phyloP scores from a whole-genome alignment of 176 grass and related monocot genomes.

The Neostapfia colusana region DNA sequence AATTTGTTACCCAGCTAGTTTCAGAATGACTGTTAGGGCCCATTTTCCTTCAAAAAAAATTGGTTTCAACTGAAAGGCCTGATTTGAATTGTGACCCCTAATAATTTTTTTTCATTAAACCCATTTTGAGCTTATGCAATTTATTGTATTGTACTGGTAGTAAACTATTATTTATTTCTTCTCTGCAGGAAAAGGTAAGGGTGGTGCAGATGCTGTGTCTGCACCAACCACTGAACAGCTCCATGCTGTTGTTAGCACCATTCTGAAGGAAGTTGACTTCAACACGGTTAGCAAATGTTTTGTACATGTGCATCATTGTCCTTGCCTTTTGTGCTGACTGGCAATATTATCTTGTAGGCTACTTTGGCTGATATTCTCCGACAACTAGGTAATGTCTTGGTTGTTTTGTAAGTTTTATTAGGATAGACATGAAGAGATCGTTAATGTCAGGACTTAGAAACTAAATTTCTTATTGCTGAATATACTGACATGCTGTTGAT shows the following conservation, averaged over 20 bases:
- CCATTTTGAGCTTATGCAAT: neutral
- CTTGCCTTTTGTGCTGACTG: slow-evolving; percentile 14
- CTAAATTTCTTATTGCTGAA: neutral
- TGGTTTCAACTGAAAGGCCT: neutral
- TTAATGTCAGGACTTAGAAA: neutral
- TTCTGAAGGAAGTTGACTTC: slow-evolving; percentile 99
- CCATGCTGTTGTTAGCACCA: slow-evolving; percentile 72
- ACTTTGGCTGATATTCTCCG: slow-evolving; percentile 94
- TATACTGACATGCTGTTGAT: neutral
- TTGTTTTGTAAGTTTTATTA: slow-evolving; percentile 1
- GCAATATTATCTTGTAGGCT: slow-evolving; percentile 50
- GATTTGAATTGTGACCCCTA: neutral
- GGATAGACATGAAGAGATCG: neutral
- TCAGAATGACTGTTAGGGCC: neutral
- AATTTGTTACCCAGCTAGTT: neutral
- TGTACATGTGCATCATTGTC: neutral
- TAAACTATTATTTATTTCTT: slow-evolving; percentile 9
- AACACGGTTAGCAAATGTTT: slow-evolving; percentile 64
- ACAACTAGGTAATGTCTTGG: slow-evolving; percentile 71
- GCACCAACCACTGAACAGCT: slow-evolving; percentile 74
- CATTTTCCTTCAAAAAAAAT: neutral
- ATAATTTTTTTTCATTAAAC: neutral
- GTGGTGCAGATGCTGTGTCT: slow-evolving; percentile 34
- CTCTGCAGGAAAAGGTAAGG: slow-evolving; percentile 71
- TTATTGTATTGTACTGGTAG: neutral